phyloP scores from a whole-genome alignment of 176 grass and related monocot species.

The Oryza glumipatula region DNA sequence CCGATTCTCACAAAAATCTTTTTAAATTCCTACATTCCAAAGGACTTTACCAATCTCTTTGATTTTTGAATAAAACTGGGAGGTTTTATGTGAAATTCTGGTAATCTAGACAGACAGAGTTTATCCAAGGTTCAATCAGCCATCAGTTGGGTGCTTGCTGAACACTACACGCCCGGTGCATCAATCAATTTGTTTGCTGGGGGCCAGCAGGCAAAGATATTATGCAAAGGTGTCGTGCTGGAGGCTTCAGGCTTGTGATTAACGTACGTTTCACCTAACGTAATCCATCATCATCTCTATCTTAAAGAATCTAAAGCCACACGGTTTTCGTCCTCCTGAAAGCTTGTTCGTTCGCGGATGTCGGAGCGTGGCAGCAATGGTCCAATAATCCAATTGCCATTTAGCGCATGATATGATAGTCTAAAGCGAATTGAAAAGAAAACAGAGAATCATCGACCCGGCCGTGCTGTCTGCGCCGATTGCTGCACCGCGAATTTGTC shows the following conservation, averaged over 20 bases:
- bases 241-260: not conserved
- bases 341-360: slow-evolving; percentile 10
- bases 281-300: slow-evolving; percentile 3
- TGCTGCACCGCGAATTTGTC: slow-evolving; percentile 23
- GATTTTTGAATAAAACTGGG: not conserved
- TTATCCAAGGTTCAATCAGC: not conserved
- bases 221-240: not conserved
- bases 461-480: not conserved
- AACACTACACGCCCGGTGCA: not conserved
- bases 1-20: too few relatives aligned
- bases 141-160: not conserved
- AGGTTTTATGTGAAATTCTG: not conserved
- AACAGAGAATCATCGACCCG: not conserved
- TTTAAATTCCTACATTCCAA: not conserved
- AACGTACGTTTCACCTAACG: slow-evolving; percentile 17
- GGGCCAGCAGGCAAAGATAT: not conserved
- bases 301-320: slow-evolving; percentile 1
- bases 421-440: not conserved
- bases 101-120: not conserved
- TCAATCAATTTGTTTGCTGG: not conserved
- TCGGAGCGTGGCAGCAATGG: not conserved
- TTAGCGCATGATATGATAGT: not conserved
- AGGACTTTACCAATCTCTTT: too few relatives aligned
- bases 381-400: not conserved
- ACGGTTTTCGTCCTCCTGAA: not conserved